Evolutionary conservation across 2,329 filamentous ascomycete species (phyloP), one percentile per base, ranked within the genome.

Genomic region (Colletotrichum phormii): DNA sequence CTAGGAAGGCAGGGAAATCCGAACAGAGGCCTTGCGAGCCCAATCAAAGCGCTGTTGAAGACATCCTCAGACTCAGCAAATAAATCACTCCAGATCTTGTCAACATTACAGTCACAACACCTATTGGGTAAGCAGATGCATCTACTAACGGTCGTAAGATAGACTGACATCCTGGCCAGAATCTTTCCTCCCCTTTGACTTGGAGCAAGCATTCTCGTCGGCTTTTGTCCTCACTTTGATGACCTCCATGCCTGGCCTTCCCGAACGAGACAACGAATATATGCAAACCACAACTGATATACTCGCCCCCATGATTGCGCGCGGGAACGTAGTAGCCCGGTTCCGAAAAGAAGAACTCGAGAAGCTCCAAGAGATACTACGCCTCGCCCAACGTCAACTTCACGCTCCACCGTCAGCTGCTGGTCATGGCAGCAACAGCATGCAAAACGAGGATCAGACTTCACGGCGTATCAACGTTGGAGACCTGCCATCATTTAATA

Each of bases 161-260:
- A 22, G 1, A 46, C 15, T 58, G 3, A 37, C 15, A 1, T 26
- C 9, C 4, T 42, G 0, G 1, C 0, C 1, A 71, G 62, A 66
- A 15, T 57, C 59, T 6, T 71, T 73, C 1, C 42, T 73, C 15
- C 62, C 67, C 2, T 73, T 71, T 31, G 71, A 73, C 15, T 31
- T 66, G n/a, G 71, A 71, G n/a, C 59, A 58, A 2, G 49, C 71
- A 7, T 71, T 71, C 51, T 73, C 67, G 18, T 63, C 67, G 9
- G 57, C 57, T 0, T 71, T 69, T 8, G 46, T 66, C 5, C 54
- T 69, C 26, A 59, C 13, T 9, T 58, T 66, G 8, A 62, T 57
- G 54, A 46, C 18, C 11, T 54, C 42, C 7, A 35, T 73, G 15
- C 62, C 62, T 3, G 57, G 61, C 4, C 55, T 66, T 22, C 57